Base-by-base conservation (phyloP, 2,329 filamentous ascomycete genomes). In the Delphinella strobiligena region DNA sequence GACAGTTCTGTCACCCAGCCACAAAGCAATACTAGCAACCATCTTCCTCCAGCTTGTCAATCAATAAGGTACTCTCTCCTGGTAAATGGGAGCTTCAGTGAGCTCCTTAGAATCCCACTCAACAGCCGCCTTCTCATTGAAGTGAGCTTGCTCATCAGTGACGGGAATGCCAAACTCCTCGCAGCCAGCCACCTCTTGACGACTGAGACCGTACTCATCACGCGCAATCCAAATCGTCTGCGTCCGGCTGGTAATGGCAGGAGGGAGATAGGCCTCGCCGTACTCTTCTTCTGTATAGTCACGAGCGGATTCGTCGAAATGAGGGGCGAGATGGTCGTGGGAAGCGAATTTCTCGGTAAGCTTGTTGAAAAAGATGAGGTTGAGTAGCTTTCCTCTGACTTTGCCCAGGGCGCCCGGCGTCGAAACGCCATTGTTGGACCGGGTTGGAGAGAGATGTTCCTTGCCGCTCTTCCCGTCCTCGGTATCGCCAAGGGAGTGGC, bases 201-300 rank as follows among this genome's bases (percentile, higher is more conserved):
- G 54, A 3, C 55, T 59, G 8, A 67, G 59, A 3, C 65, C 64
- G 51, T 63, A 55, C 11, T 58, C 55, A 43, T 69, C 66, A 11
- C 51, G 51, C 1, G 63, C 61, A 14, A 68, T 62, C 66, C 66
- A 69, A 11, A 69, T 42, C 11, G 60, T 58, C 2, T 65, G 64
- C 1, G 58, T 61, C 36, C 61, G 57, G 12, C 54, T 57, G 1
- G 57, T 66, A 27, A 69, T 55, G 0, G 61, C 61, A 2, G 65
- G 66, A 36, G 64, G 60, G 36, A 62, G 54, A 48, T 59, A 69
- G 4, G 65, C 66, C 31, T 61, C 57, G 40, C 60, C 48, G 17
- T 53, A 45, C 14, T 54, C 52, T 10, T 54, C 53, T 15, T 54
- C 49, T 8, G 40, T 51, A 38, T 52, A 55, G n/a, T 47, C 45